Evolutionary conservation across 2,329 filamentous ascomycete species (phyloP).

Genomic region (Rhynchosporium agropyri): DNA sequence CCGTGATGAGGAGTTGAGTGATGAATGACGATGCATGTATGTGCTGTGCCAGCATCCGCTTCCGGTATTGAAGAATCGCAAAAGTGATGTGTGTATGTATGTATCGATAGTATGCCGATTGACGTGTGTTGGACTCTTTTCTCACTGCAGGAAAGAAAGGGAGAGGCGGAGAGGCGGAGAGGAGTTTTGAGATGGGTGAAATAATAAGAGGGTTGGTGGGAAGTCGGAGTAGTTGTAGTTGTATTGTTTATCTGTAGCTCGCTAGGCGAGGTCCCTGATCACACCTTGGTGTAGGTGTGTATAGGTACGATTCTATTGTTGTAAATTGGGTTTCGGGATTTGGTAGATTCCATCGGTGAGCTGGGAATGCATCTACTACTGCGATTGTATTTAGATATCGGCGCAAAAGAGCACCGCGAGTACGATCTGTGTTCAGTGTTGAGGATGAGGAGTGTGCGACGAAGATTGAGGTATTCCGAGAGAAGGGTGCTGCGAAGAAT

Average conservation of each 20-base stretch:
- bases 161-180: neutral
- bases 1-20: neutral
- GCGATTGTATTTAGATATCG: slow-evolving; percentile 13
- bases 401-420: slow-evolving; percentile 18
- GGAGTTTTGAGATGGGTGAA: slow-evolving; percentile 5
- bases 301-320: too few species aligned
- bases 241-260: slow-evolving; percentile 19
- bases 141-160: neutral
- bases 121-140: neutral
- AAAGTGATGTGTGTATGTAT: neutral
- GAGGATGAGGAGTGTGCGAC: slow-evolving; percentile 8
- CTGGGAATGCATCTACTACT: neutral
- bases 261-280: slow-evolving; percentile 21
- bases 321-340: neutral
- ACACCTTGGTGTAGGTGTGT: neutral
- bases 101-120: neutral
- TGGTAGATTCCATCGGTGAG: neutral
- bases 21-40: neutral
- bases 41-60: neutral
- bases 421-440: slow-evolving; percentile 21
- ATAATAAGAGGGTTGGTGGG: slow-evolving; percentile 2
- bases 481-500: slow-evolving; percentile 18
- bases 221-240: slow-evolving; percentile 21
- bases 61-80: neutral
- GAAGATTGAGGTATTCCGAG: slow-evolving; percentile 19